Percentiles rank a stretch among this genome's conserved stretches.
phyloP scores from a whole-genome alignment of 164 flowering plant genomes.

The Aristolochia contorta region DNA sequence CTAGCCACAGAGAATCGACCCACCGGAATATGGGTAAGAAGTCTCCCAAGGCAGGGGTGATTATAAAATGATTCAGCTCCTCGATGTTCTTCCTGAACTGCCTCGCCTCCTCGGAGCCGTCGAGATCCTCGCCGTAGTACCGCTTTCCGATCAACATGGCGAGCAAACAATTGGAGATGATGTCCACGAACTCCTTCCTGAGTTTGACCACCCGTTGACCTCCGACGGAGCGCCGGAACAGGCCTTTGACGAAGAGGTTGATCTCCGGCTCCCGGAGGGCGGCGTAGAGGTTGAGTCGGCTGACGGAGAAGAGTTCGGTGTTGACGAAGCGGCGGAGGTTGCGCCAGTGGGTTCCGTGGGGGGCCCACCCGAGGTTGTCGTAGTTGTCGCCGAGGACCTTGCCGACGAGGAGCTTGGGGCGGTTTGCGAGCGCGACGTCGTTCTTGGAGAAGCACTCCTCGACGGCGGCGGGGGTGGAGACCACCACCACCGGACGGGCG shows the following conservation, averaged over 20 bases:
- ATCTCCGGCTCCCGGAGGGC: slow-evolving; percentile 19
- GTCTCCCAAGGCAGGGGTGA: slow-evolving; percentile 11
- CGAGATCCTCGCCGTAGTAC: slow-evolving; percentile 13
- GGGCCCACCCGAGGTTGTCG: slow-evolving; percentile 14
- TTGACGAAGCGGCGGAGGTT: slow-evolving; percentile 22
- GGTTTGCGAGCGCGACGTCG: slow-evolving; percentile 28
- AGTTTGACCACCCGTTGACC: background rate
- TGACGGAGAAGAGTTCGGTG: slow-evolving; percentile 16
- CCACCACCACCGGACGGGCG: slow-evolving; percentile 20
- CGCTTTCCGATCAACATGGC: slow-evolving; percentile 18
- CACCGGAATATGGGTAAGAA: slow-evolving; percentile 19
- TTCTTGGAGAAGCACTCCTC: slow-evolving; percentile 30
- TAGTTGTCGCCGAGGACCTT: slow-evolving; percentile 19
- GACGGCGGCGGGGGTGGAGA: slow-evolving; percentile 22
- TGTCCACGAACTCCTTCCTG: slow-evolving; percentile 6
- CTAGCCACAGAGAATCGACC: slow-evolving; percentile 13
- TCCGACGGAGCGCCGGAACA: background rate
- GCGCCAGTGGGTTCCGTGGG: slow-evolving; percentile 38
- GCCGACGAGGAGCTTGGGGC: slow-evolving; percentile 21
- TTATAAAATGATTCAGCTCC: background rate
- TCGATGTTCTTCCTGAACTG: slow-evolving; percentile 3
- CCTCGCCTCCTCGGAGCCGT: slow-evolving; percentile 15
- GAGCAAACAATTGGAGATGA: slow-evolving; percentile 15
- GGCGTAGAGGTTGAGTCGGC: slow-evolving; percentile 9
- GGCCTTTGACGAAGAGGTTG: slow-evolving; percentile 3